A percentile compares a stretch with the other conserved stretches of the same genome.
phyloP scores from a whole-genome alignment of 495 filamentous ascomycete genomes.

The Penicillium atrosanguineum region DNA sequence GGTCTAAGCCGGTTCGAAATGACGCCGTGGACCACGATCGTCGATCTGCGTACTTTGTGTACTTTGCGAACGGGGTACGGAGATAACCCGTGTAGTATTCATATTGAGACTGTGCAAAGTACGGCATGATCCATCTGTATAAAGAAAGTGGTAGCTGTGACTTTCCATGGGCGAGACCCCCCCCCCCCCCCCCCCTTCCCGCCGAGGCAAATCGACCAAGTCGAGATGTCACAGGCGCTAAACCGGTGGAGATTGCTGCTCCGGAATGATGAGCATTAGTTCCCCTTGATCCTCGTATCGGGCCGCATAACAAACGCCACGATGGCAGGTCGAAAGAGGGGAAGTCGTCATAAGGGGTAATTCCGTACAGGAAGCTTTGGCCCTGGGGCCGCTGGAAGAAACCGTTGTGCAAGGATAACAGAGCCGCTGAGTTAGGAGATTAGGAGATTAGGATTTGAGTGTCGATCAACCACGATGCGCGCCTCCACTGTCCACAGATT shows the following conservation, averaged over 20 bases:
- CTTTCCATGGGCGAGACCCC: background rate
- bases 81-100: background rate
- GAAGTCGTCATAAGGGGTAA: background rate
- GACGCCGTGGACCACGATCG: background rate
- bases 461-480: background rate
- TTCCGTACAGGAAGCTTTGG: background rate
- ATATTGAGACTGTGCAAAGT: background rate
- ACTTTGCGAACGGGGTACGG: background rate
- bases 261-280: slow-evolving; percentile 1
- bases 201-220: background rate
- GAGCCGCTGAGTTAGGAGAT: background rate
- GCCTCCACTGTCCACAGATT: background rate
- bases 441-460: too few species aligned
- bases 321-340: background rate
- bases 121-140: too few species aligned
- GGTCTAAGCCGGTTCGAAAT: background rate
- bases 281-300: background rate
- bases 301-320: background rate
- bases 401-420: background rate
- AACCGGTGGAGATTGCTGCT: slow-evolving; percentile 5
- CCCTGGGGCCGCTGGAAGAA: background rate
- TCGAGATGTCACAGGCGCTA: background rate
- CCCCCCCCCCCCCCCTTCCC: too few species aligned
- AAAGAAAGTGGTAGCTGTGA: background rate
- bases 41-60: background rate